Evolutionary conservation across 116 monocot genomes (phyloP), one percentile per base, ranked within the genome.

Genomic region (Thalassia testudinum): DNA sequence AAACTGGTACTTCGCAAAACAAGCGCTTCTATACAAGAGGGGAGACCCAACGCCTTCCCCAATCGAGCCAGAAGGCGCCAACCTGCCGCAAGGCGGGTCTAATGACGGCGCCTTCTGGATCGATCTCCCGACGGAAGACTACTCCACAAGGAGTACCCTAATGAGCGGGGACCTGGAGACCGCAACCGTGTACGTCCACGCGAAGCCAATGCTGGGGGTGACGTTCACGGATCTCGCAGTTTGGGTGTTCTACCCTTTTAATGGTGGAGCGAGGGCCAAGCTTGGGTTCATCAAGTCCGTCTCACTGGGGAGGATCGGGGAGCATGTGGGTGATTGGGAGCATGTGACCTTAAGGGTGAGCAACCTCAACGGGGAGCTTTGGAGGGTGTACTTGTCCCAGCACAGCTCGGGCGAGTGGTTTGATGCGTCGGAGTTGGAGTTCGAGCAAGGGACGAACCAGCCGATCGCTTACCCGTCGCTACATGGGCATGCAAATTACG

Each of bases 321-420:
- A 79, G 65, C 92, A 92, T 53, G 79, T 82, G 0, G 86, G 86
- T 1, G 92, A 92, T 57, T 92, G 91, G 91, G 86, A 92, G 74
- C 91, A 92, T 47, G 59, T 92, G 7, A 92, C 86, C 0, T 43
- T 85, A n/a, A 44, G 91, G 47, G 42, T 92, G 3, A 92, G 86
- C 66, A 92, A 92, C 64, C 59, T 79, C 50, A 67, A 24, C 0
- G 86, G 91, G 4, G 77, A 82, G 49, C 47, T 92, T 6, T 47
- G 68, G 70, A 52, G 64, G 37, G 62, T 82, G 8, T 92, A 76
- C 66, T 79, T 79, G 70, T 70, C 92, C 0, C 69, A 76, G 57
- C 92, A 92, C 23, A 79, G 86, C 58, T 23, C 56, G 0, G 92
- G 92, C 18, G 10, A 18, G 1, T 92, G 92, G 92, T 53, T 70